These are phyloP conservation scores for Gaeumannomyces sp. DNA, from an alignment of 2,329 filamentous ascomycete species.

Conservation along the genomic window DNA sequence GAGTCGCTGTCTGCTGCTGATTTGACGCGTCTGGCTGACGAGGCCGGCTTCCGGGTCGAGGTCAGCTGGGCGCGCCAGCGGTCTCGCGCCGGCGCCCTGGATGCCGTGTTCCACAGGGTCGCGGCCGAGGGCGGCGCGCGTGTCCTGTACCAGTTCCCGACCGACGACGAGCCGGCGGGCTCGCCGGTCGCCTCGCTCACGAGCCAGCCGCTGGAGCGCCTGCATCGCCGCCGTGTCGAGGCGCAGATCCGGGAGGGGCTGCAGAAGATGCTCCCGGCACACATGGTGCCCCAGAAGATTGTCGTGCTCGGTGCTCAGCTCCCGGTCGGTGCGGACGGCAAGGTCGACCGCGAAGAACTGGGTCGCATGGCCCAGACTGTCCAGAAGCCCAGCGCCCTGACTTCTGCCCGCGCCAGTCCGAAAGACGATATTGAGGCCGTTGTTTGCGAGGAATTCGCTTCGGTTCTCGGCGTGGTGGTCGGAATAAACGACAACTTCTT, in stretches of 20 bases:
- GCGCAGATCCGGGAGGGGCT: neutral
- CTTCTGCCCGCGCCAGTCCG: neutral
- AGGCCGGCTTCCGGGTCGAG: neutral
- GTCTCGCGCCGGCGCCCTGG: neutral
- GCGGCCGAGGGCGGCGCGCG: neutral
- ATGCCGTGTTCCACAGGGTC: slow-evolving; percentile 1
- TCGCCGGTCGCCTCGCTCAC: neutral
- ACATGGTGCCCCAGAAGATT: slow-evolving; percentile 54
- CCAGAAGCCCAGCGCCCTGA: neutral
- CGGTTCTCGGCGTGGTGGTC: neutral
- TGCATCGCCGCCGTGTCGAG: neutral
- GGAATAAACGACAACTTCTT: slow-evolving; percentile 1
- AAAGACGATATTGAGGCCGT: neutral
- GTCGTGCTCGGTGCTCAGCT: slow-evolving; percentile 38
- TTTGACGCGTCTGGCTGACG: neutral
- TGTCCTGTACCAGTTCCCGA: neutral
- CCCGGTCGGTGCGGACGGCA: slow-evolving; percentile 54
- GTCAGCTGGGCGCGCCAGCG: slow-evolving; percentile 3
- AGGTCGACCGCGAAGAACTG: slow-evolving; percentile 45
- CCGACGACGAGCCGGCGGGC: neutral
- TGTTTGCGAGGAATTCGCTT: neutral
- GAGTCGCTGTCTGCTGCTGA: neutral
- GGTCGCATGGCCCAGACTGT: slow-evolving; percentile 22
- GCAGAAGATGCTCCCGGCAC: slow-evolving; percentile 41
- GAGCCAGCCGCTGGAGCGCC: neutral